Percentiles rank a stretch among this genome's conserved stretches.
Conservation (phyloP, 352 stramenopile genomes). For the Blastocystis sp. region DNA sequence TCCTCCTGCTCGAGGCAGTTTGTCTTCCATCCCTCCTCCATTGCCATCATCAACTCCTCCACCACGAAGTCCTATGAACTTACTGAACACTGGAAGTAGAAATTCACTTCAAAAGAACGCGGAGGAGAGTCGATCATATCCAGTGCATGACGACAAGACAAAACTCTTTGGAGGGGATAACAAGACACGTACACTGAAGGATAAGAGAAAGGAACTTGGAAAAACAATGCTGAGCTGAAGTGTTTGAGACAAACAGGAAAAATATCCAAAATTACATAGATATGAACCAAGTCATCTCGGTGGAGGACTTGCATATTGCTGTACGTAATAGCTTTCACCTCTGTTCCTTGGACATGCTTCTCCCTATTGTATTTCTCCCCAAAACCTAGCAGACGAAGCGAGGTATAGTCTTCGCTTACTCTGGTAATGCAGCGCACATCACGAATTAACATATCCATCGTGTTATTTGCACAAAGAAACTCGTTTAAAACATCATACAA, state of each 20-base stretch:
- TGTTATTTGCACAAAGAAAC: constrained; percentile 70
- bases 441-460: constrained; percentile 50
- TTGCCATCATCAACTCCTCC: neutral
- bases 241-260: constrained; percentile 61
- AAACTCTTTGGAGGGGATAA: neutral
- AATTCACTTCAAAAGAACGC: neutral
- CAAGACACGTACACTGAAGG: neutral
- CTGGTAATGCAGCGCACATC: constrained; percentile 19
- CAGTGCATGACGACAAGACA: neutral
- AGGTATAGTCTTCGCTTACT: constrained; percentile 55
- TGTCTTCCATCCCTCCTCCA: neutral
- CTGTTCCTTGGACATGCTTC: constrained; percentile 71
- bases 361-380: constrained; percentile 70
- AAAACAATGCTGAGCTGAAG: constrained; percentile 4
- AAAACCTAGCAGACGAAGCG: constrained; percentile 11
- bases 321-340: constrained; percentile 77
- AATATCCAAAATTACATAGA: constrained; percentile 69
- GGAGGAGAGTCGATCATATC: neutral
- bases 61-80: neutral
- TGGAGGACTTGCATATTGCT: constrained; percentile 73
- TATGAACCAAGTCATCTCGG: constrained; percentile 58
- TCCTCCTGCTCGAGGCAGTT: neutral
- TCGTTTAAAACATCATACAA: constrained; percentile 74
- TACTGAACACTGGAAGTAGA: neutral
- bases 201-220: constrained; percentile 15